A percentile compares a stretch with the other conserved stretches of the same genome.
Conservation (phyloP, 2,329 filamentous ascomycete genomes). For the Apiospora phragmitis region DNA sequence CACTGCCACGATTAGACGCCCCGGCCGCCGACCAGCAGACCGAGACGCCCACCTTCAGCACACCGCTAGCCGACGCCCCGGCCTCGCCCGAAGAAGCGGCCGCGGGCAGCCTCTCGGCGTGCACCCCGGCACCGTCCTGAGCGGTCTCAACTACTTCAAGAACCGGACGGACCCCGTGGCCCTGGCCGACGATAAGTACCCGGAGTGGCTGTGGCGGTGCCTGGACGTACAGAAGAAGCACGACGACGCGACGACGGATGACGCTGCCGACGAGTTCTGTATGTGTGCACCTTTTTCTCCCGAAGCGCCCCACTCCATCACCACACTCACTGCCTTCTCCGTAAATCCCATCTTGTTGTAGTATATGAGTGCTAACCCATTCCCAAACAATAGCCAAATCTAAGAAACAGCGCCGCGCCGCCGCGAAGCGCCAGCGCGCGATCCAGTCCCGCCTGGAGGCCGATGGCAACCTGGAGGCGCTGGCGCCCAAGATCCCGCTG, state of each 20-base stretch:
- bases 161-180: constrained; percentile 72
- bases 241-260: constrained; percentile 49
- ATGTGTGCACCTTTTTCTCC: constrained; percentile 37
- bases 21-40: constrained; percentile 23
- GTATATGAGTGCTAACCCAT: not conserved
- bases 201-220: constrained; percentile 76
- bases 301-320: not conserved
- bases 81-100: constrained; percentile 28
- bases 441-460: constrained; percentile 61
- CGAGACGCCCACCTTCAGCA: constrained; percentile 24
- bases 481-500: constrained; percentile 70
- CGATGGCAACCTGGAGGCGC: constrained; percentile 64
- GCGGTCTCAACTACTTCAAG: constrained; percentile 78
- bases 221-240: constrained; percentile 62
- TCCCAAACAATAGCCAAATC: constrained; percentile 68
- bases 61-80: constrained; percentile 26
- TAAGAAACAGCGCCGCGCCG: constrained; percentile 74
- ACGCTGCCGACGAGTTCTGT: constrained; percentile 78
- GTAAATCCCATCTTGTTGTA: not conserved
- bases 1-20: constrained; percentile 19
- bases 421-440: constrained; percentile 62
- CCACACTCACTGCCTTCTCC: not conserved
- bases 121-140: constrained; percentile 68
- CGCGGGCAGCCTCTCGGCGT: constrained; percentile 46
- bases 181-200: constrained; percentile 73